Conservation (phyloP, 2,329 filamentous ascomycete genomes). For the Botryotinia narcissicola region DNA sequence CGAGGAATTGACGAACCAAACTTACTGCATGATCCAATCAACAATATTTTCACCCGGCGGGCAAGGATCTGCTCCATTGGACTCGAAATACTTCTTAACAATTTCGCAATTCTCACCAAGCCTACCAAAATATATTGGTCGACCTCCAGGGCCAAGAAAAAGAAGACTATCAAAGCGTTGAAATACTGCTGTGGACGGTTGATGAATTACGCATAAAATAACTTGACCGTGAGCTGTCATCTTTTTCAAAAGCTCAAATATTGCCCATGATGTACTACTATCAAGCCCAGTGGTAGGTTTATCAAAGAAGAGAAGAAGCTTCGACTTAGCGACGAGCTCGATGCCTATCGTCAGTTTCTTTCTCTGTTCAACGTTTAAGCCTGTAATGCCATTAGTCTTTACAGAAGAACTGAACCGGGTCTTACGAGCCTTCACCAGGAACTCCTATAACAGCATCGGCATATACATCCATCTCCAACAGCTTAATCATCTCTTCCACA, state of each 20-base stretch:
- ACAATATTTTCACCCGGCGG: constrained; percentile 72
- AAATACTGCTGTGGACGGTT: constrained; percentile 90
- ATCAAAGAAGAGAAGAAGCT: constrained; percentile 67
- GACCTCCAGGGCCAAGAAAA: constrained; percentile 72
- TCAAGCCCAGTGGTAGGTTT: constrained; percentile 89
- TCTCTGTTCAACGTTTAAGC: constrained; percentile 59
- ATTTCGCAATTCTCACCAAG: constrained; percentile 68
- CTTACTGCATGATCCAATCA: constrained; percentile 68
- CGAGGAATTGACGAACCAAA: neutral
- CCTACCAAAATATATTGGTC: constrained; percentile 77
- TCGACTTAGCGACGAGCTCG: constrained; percentile 68
- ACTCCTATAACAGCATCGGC: constrained; percentile 89
- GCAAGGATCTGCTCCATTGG: constrained; percentile 63
- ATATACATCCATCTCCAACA: constrained; percentile 86
- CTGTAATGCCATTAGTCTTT: constrained; percentile 76
- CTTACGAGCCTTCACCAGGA: constrained; percentile 40
- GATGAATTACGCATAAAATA: constrained; percentile 91
- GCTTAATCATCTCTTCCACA: constrained; percentile 84
- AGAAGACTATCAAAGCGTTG: constrained; percentile 82
- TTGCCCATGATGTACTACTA: constrained; percentile 89
- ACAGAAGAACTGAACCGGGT: constrained; percentile 68
- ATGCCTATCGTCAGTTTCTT: constrained; percentile 73
- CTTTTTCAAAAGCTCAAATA: constrained; percentile 82
- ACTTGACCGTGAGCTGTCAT: constrained; percentile 84
- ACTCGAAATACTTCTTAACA: constrained; percentile 72